These are phyloP conservation scores for Ceratocystis alfenasii DNA, from an alignment of 2,329 filamentous ascomycete species.

Conservation along the genomic window DNA sequence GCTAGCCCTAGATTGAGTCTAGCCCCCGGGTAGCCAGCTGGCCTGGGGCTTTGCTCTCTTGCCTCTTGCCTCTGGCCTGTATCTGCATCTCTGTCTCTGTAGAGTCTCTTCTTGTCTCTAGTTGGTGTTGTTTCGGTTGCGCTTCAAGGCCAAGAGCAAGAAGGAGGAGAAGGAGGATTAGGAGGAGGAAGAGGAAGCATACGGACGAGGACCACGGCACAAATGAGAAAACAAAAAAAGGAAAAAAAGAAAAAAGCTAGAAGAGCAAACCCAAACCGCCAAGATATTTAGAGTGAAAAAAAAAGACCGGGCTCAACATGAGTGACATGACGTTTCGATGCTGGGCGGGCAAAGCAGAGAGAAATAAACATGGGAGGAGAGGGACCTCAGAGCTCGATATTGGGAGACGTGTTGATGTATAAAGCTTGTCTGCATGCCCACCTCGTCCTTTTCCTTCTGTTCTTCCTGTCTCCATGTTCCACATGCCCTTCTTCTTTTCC, in stretches of 20 bases:
- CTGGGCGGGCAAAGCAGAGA: background rate
- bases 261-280: background rate
- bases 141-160: background rate
- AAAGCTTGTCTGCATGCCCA: background rate
- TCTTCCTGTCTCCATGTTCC: slow-evolving; percentile 2
- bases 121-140: background rate
- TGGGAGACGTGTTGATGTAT: background rate
- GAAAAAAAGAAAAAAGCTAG: background rate
- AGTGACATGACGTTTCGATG: background rate
- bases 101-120: background rate
- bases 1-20: no score
- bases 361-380: background rate
- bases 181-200: background rate
- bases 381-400: background rate
- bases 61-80: background rate
- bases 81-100: background rate
- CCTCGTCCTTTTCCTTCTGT: background rate
- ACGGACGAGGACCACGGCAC: background rate
- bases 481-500: background rate
- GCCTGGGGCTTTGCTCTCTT: no score
- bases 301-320: slow-evolving; percentile 1
- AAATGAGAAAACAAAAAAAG: background rate
- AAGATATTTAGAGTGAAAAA: background rate
- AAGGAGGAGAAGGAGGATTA: background rate
- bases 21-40: no score